Evolutionary conservation across 1,139 yeast species (phyloP), one percentile per base, ranked within the genome.

Genomic region (Nakaseomyces bracarensis): DNA sequence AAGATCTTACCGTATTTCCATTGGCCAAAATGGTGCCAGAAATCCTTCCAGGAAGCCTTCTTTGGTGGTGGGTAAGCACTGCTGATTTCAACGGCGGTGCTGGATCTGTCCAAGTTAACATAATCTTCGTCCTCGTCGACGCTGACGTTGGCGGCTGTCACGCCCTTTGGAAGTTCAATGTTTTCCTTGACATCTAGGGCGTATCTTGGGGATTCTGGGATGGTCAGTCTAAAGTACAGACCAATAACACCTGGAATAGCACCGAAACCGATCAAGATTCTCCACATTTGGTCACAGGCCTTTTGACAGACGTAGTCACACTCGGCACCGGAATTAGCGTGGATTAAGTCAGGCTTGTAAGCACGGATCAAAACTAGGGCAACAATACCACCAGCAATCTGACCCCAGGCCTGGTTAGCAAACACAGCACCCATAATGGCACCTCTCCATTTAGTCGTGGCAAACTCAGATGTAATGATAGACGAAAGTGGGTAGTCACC

Each of bases 401-500:
- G 95, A 63, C 95, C 95, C 74, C 86, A 74, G 68, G 95, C 95
- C 70, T 84, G 95, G 69, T 83, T 84, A 43, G 95, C 89, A 65
- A 84, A 84, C 44, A 84, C 95, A 34, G 95, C 93, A 58, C 84
- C 85, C 95, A 84, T 84, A 55, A 84, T 83, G 50, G 95, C 94
- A 71, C 95, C 95, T 79, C 95, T 82, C 93, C 94, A 84, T 65
- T 82, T 84, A 54, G 94, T 84, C 46, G 94, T 82, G 28, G 95
- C 75, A 58, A 84, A 84, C 69, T 84, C 95, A 41, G 95, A 80
- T 9, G 94, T 81, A 54, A 84, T 84, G 64, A 84, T 82, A 34
- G 97, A 91, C 35, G 97, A 87, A 67, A 91, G 77, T 56, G 98
- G 98, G 68, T 91, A 91, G 69, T 91, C 98, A 74, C 97, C 98